Percentiles rank a stretch among this genome's conserved stretches.
Evolutionary conservation across 805 yeast species (phyloP).

Genomic region (Danielozyma ontarioensis): DNA sequence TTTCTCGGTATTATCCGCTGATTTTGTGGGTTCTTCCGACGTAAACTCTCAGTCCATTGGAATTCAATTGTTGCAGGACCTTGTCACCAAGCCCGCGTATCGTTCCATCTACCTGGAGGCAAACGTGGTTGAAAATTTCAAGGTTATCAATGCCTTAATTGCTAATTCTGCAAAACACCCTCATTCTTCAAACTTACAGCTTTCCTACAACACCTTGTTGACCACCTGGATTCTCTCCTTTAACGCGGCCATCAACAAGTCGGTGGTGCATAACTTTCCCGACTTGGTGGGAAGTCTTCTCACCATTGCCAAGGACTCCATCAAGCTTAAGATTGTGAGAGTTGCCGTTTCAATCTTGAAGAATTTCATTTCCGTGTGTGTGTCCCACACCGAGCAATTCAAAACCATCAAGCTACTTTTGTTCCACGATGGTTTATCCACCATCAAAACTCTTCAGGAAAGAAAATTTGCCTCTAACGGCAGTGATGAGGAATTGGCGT

Average conservation of each 20-base stretch:
- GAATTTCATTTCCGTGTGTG: constrained; percentile 46
- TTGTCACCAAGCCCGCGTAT: constrained; percentile 50
- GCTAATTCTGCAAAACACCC: constrained; percentile 27
- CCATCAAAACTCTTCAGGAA: constrained; percentile 64
- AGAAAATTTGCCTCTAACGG: constrained; percentile 75
- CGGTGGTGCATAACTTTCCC: constrained; percentile 48
- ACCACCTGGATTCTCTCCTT: constrained; percentile 84
- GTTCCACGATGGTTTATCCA: constrained; percentile 69
- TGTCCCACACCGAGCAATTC: constrained; percentile 28
- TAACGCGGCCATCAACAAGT: constrained; percentile 46
- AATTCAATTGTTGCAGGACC: constrained; percentile 59
- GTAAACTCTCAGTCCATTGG: constrained; percentile 52
- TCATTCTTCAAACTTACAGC: constrained; percentile 57
- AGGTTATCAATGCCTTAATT: constrained; percentile 25
- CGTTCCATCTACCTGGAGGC: constrained; percentile 43
- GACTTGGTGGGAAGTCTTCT: constrained; percentile 49
- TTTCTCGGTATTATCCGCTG: constrained; percentile 31
- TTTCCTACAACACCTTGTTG: constrained; percentile 75
- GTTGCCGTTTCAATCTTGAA: constrained; percentile 70
- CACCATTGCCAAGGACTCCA: constrained; percentile 66
- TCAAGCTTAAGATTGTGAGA: constrained; percentile 88
- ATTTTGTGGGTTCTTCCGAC: constrained; percentile 28
- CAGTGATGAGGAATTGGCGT: constrained; percentile 77
- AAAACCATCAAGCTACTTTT: constrained; percentile 61
- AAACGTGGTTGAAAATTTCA: constrained; percentile 30